Conservation (phyloP, 805 yeast species). For the Lipomyces spencermartinsiae region DNA sequence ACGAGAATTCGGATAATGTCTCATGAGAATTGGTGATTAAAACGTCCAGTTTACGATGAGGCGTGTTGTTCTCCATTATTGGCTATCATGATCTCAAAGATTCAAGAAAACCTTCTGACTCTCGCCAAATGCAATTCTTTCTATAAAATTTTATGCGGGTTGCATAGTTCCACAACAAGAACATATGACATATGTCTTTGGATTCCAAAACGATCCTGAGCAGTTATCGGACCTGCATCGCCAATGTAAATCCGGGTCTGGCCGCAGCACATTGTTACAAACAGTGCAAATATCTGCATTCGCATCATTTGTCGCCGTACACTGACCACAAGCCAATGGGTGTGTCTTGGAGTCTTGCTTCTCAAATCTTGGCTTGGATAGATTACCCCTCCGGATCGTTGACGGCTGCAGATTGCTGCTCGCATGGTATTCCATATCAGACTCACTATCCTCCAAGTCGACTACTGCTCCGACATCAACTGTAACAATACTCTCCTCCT, state of each 20-base stretch:
- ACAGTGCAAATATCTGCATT: slow-evolving; percentile 1
- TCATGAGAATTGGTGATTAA: no score
- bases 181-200: neutral
- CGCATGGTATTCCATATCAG: neutral
- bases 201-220: slow-evolving; percentile 4
- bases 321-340: neutral
- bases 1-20: no score
- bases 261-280: neutral
- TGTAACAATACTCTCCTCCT: slow-evolving; percentile 14
- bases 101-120: no score
- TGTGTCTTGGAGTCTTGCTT: neutral
- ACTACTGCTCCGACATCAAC: neutral
- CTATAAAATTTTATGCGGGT: neutral
- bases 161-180: slow-evolving; percentile 3
- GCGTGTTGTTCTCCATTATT: neutral
- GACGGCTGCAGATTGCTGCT: neutral
- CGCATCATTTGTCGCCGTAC: neutral
- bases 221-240: neutral
- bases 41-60: no score
- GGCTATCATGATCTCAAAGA: neutral
- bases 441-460: slow-evolving; percentile 3
- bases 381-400: neutral
- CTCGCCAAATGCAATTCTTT: no score
- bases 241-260: slow-evolving; percentile 1
- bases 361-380: neutral